phyloP scores from a whole-genome alignment of 192 early-diverging fungal species.

The Backusella tuberculispora region DNA sequence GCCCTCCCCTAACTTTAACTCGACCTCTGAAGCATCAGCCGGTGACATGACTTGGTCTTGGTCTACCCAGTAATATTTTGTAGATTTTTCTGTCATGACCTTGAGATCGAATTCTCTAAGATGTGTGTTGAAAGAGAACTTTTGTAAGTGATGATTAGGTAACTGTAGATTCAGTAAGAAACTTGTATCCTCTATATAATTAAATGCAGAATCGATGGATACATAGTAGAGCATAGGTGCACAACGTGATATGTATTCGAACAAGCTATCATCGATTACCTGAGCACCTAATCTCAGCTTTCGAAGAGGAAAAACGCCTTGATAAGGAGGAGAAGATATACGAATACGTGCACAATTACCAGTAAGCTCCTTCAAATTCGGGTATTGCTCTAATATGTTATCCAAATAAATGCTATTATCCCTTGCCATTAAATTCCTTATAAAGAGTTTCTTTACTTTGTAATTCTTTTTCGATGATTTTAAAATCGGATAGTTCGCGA shows the following conservation, averaged over 20 bases:
- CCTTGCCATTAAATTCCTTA: neutral
- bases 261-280: neutral
- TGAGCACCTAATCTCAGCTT: neutral
- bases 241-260: neutral
- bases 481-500: neutral
- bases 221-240: neutral
- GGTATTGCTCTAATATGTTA: neutral
- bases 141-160: neutral
- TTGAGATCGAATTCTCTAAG: neutral
- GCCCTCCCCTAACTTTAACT: neutral
- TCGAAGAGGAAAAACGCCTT: neutral
- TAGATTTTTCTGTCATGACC: neutral
- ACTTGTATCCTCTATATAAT: neutral
- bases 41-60: neutral
- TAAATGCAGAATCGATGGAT: neutral
- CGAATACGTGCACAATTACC: neutral
- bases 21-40: neutral
- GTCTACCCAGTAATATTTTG: neutral
- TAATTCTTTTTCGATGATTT: neutral
- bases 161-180: neutral
- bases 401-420: constrained; percentile 1
- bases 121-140: neutral
- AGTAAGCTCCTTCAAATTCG: neutral
- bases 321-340: neutral
- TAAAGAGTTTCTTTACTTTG: neutral